Evolutionary conservation across 176 grass and related monocot species (phyloP), one percentile per base, ranked within the genome.

Genomic region (Guadua angustifolia): DNA sequence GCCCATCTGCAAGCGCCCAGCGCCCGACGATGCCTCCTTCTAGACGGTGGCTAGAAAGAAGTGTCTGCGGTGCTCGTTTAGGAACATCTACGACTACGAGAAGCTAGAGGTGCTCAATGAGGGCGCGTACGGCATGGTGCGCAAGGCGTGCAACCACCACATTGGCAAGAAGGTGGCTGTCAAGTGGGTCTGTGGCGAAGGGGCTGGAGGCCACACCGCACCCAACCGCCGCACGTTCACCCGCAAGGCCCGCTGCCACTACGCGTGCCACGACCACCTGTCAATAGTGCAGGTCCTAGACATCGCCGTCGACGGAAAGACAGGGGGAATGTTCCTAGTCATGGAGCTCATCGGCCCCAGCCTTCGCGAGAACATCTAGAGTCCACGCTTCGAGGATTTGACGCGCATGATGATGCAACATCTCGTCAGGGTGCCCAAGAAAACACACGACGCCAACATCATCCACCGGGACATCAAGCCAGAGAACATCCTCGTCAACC

Each of bases 381-480:
- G 51, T 52, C 45, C 38, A 1, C 12, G 43, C 1, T 9, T 67
- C 9, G 79, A 82, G 79, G 15, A 66, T 0, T 13, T 74, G 26
- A 44, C 69, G 0, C 51, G 71, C 66, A 15, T 65, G 26, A 77
- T 69, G 51, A 35, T 35, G 43, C 66, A 71, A 75, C 11, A 64
- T 14, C 66, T 80, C 7, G 15, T 57, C 7, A 40, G 42, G 6
- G 65, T 62, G 25, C 66, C 74, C 43, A 60, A 78, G 36, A 16
- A 33, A 32, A 52, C 79, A 40, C 86, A 88, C 67, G 22, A 16
- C 43, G 42, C 52, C 16, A 24, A 13, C 73, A n/a, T 92, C 87
- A 19, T 92, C 21, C 90, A 89, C 69, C 83, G 90, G 47, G 90
- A 86, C 75, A 75, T 89, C 52, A 92, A 89, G 56, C 86, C 86